Evolutionary conservation across 108 stramenopile genomes (phyloP).

Genomic region (Nannochloropsis oceanica): DNA sequence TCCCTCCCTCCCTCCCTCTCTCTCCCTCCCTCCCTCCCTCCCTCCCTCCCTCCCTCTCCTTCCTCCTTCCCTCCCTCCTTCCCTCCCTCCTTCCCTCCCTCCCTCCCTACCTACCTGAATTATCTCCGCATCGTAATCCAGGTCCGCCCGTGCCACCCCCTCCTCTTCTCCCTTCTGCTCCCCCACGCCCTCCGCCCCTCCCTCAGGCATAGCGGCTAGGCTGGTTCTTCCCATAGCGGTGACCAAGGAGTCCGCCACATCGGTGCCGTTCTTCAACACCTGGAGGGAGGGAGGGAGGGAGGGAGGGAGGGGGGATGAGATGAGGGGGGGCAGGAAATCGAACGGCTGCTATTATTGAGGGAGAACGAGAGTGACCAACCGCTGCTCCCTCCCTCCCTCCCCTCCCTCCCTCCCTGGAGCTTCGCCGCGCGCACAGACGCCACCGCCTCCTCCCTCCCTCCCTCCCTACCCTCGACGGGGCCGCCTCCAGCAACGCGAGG

Average conservation of each 20-base stretch:
- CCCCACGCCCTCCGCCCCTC: neutral
- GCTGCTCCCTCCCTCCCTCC: neutral
- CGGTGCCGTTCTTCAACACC: neutral
- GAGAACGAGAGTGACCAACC: neutral
- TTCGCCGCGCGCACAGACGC: neutral
- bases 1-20: too few relatives aligned
- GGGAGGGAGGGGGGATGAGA: too few relatives aligned
- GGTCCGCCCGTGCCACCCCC: neutral
- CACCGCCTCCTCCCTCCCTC: too few relatives aligned
- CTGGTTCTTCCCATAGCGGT: neutral
- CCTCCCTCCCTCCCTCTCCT: too few relatives aligned
- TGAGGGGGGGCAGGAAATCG: too few relatives aligned
- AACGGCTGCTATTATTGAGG: too few relatives aligned
- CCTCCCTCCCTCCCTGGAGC: neutral
- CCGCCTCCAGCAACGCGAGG: conserved; percentile 50
- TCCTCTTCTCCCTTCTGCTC: neutral
- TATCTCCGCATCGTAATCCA: neutral
- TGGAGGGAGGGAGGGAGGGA: neutral
- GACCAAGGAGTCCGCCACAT: neutral
- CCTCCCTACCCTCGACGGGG: neutral
- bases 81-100: neutral
- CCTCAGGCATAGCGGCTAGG: neutral
- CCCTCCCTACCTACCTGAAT: neutral
- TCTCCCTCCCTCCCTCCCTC: neutral
- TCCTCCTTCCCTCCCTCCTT: neutral